A percentile compares a stretch with the other conserved stretches of the same genome.
These are phyloP conservation scores for Metschnikowia aberdeeniae DNA, from an alignment of 805 yeast genomes.

Conservation along the genomic window DNA sequence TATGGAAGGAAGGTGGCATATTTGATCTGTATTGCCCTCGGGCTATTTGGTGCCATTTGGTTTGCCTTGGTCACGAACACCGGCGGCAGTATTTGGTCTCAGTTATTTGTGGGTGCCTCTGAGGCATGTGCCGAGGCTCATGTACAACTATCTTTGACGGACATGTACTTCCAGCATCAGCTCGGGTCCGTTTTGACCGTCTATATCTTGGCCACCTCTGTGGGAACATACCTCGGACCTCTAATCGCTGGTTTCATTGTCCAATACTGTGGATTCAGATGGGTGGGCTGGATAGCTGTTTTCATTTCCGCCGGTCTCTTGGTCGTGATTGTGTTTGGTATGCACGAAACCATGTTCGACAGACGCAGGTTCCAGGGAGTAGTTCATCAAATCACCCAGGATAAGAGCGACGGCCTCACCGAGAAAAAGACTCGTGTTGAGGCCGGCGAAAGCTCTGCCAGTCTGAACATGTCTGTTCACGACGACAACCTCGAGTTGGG, in stretches of 20 bases:
- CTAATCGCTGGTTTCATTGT: conserved; percentile 72
- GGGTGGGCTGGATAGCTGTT: conserved; percentile 78
- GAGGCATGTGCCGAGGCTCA: conserved; percentile 77
- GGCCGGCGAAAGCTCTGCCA: conserved; percentile 9
- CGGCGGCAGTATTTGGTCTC: conserved; percentile 70
- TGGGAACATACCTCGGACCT: conserved; percentile 79
- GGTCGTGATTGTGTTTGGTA: conserved; percentile 49
- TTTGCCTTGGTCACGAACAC: conserved; percentile 54
- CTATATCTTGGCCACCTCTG: conserved; percentile 69
- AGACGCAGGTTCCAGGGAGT: conserved; percentile 34
- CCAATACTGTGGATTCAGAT: conserved; percentile 58
- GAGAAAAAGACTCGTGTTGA: conserved; percentile 5
- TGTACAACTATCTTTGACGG: conserved; percentile 64
- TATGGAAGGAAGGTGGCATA: conserved; percentile 68
- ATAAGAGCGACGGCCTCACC: not conserved
- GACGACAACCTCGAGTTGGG: conserved; percentile 13
- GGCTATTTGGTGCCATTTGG: conserved; percentile 67
- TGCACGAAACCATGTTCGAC: conserved; percentile 66
- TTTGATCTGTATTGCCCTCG: conserved; percentile 54
- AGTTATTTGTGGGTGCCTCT: conserved; percentile 72
- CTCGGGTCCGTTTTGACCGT: conserved; percentile 67
- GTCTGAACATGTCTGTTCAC: conserved; percentile 13
- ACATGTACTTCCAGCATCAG: conserved; percentile 74
- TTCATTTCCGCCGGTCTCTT: conserved; percentile 46
- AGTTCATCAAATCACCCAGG: conserved; percentile 5